Conservation (phyloP, 1,284 basidiomycete genomes). For the Apiotrichum laibachii region DNA sequence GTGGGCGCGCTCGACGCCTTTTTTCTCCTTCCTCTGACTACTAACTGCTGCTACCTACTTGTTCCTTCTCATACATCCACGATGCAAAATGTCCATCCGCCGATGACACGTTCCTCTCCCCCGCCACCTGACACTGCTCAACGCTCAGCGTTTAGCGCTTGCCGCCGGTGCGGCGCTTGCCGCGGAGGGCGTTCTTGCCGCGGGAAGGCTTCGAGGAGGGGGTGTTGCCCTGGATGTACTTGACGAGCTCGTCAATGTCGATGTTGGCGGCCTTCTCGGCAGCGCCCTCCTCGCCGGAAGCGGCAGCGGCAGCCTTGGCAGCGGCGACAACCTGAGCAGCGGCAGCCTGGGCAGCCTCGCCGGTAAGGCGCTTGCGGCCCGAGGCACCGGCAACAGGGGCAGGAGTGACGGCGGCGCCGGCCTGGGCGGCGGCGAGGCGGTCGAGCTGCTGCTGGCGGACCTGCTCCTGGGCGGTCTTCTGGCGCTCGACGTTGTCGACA, state of each 20-base stretch:
- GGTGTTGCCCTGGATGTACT: conserved; percentile 50
- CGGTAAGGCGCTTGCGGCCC: conserved; percentile 11
- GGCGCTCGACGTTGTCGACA: conserved; percentile 46
- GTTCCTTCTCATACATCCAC: neutral
- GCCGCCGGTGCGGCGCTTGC: conserved; percentile 50
- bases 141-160: conserved; percentile 26
- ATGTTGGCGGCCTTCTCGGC: conserved; percentile 42
- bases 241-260: conserved; percentile 53
- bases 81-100: neutral
- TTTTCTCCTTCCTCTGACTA: neutral
- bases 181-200: conserved; percentile 48
- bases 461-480: conserved; percentile 44
- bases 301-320: conserved; percentile 16
- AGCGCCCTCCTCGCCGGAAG: conserved; percentile 21
- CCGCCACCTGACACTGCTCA: neutral
- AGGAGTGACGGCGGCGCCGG: conserved; percentile 11
- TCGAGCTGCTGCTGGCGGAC: conserved; percentile 41
- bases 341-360: conserved; percentile 12
- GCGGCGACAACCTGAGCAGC: conserved; percentile 15
- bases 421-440: conserved; percentile 35
- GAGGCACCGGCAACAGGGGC: conserved; percentile 8
- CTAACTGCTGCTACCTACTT: neutral
- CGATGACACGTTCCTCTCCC: neutral
- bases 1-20: neutral
- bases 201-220: conserved; percentile 26